Conservation (phyloP, 2,329 filamentous ascomycete species). For the Diaporthe sp. region DNA sequence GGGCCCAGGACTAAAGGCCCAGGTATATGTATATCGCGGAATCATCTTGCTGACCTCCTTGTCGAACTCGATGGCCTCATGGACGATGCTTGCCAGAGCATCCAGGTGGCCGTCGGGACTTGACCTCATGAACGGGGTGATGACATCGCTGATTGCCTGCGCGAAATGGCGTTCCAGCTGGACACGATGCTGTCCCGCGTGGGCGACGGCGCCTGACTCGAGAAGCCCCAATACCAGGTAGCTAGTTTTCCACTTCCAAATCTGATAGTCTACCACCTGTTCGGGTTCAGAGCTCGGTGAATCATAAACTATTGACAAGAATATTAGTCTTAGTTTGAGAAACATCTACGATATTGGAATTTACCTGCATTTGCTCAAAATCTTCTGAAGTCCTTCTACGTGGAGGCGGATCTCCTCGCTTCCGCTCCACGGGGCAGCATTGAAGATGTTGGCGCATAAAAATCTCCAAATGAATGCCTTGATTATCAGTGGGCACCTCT, state of each 20-base stretch:
- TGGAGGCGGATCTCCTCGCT: background rate
- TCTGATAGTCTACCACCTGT: background rate
- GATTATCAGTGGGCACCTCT: background rate
- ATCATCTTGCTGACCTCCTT: background rate
- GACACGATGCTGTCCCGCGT: no score
- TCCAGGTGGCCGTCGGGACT: background rate
- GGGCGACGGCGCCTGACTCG: background rate
- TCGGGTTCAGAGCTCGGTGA: background rate
- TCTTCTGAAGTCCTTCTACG: background rate
- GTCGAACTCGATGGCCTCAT: background rate
- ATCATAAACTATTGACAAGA: background rate
- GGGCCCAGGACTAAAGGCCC: background rate
- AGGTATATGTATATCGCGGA: background rate
- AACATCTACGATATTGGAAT: rapidly evolving
- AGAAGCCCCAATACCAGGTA: background rate
- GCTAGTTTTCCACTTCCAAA: background rate
- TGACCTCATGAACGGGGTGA: background rate
- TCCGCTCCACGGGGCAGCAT: background rate
- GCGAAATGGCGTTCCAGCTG: background rate
- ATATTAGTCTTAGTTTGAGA: rapidly evolving
- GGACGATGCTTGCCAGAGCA: background rate
- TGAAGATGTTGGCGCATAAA: background rate
- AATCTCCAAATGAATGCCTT: background rate
- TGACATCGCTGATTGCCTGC: background rate
- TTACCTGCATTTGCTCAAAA: background rate